A percentile compares a stretch with the other conserved stretches of the same genome.
These are phyloP conservation scores for Massarina eburnea DNA, from an alignment of 2,329 filamentous ascomycete species.

Conservation along the genomic window DNA sequence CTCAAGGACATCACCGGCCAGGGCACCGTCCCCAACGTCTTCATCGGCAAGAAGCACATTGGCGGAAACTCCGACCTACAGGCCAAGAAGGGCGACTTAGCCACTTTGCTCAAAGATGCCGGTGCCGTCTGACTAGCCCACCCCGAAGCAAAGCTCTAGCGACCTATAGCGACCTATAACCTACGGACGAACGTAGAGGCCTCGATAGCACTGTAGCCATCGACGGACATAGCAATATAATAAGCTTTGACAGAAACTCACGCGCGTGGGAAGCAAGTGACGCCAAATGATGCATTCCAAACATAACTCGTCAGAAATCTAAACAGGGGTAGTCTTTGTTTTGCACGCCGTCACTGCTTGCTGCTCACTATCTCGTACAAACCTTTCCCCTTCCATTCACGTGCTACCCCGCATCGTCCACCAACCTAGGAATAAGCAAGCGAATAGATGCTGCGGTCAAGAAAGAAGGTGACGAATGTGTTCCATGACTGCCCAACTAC, in stretches of 20 bases:
- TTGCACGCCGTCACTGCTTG: slow-evolving; percentile 3
- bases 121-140: slow-evolving; percentile 58
- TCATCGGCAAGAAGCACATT: slow-evolving; percentile 87
- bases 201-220: neutral
- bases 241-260: too few relatives aligned
- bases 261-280: too few relatives aligned
- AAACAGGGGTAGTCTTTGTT: slow-evolving; percentile 31
- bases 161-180: too few relatives aligned
- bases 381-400: neutral
- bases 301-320: slow-evolving; percentile 24
- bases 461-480: slow-evolving; percentile 10
- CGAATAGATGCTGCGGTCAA: neutral
- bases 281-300: slow-evolving; percentile 20
- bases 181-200: neutral
- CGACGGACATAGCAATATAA: too few relatives aligned
- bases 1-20: slow-evolving; percentile 80
- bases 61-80: slow-evolving; percentile 93
- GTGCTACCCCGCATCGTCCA: neutral
- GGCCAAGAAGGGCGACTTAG: slow-evolving; percentile 64
- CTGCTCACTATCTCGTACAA: slow-evolving; percentile 2
- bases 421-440: neutral
- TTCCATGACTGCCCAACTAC: slow-evolving; percentile 25
- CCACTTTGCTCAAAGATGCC: slow-evolving; percentile 63
- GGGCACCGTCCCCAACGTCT: slow-evolving; percentile 93
- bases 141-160: slow-evolving; percentile 2